phyloP scores from a whole-genome alignment of 73 alveolate species.

The Paramecium sonneborni region DNA sequence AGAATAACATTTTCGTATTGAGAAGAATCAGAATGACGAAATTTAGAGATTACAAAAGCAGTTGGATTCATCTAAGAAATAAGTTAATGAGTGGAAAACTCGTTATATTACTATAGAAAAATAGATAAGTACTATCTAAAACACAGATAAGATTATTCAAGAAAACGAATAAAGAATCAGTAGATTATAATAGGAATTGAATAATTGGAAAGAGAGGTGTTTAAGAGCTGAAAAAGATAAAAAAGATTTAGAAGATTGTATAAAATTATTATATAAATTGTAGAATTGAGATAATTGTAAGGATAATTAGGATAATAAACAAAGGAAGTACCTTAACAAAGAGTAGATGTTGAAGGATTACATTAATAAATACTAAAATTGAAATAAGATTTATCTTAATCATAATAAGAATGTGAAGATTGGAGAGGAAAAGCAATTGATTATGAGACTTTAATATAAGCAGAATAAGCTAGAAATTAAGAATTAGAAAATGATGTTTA shows the following conservation, averaged over 20 bases:
- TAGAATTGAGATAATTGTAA: not conserved
- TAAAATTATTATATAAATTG: not conserved
- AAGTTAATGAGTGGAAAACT: not conserved
- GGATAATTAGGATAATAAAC: not conserved
- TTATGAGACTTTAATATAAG: not conserved
- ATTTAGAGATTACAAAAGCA: not conserved
- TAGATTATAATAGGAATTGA: not conserved
- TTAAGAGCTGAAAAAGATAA: constrained; percentile 39
- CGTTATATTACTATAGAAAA: not conserved
- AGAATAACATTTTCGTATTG: not conserved
- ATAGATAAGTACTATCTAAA: not conserved
- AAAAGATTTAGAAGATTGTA: constrained; percentile 43
- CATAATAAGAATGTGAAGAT: constrained; percentile 30
- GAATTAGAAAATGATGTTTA: constrained; percentile 19
- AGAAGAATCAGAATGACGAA: not conserved
- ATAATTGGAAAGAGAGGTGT: constrained; percentile 31
- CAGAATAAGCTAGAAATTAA: not conserved
- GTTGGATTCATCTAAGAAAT: not conserved
- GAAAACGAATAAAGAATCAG: not conserved
- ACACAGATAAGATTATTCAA: not conserved
- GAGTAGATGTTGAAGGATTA: not conserved
- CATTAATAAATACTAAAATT: not conserved
- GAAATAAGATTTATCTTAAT: not conserved
- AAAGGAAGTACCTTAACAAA: not conserved
- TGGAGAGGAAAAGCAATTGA: constrained; percentile 39